Evolutionary conservation across 2,329 filamentous ascomycete species (phyloP).

Genomic region (Hypocreales sp.): DNA sequence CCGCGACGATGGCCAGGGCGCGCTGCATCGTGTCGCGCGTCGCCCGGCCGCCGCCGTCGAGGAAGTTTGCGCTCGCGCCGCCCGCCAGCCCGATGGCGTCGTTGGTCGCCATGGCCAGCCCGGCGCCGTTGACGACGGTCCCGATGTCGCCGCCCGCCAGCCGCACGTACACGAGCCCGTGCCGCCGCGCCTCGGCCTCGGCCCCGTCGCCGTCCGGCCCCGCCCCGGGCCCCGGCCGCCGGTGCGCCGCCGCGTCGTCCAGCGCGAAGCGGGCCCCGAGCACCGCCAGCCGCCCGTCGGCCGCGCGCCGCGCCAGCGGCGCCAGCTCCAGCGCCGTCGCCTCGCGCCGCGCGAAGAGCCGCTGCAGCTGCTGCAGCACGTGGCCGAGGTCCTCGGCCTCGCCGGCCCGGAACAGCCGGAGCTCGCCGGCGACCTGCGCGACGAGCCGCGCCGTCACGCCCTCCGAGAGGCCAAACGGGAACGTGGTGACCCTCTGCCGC

Average conservation of each 20-base stretch:
- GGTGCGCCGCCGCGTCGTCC: slow-evolving; percentile 28
- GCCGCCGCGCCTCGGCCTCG: slow-evolving; percentile 26
- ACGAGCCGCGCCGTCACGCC: slow-evolving; percentile 13
- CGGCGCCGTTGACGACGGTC: slow-evolving; percentile 78
- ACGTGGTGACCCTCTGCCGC: slow-evolving; percentile 3
- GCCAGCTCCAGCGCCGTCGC: slow-evolving; percentile 29
- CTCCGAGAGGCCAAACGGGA: slow-evolving; percentile 10
- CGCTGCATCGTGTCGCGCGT: slow-evolving; percentile 67
- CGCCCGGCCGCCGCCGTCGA: slow-evolving; percentile 82
- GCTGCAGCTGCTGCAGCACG: slow-evolving; percentile 10
- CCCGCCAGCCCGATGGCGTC: slow-evolving; percentile 58
- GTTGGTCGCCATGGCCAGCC: slow-evolving; percentile 81
- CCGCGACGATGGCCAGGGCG: slow-evolving; percentile 58
- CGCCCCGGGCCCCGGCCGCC: slow-evolving; percentile 23
- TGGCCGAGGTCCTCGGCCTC: slow-evolving; percentile 5
- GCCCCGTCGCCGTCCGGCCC: slow-evolving; percentile 17
- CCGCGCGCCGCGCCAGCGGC: slow-evolving; percentile 15
- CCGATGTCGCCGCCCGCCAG: slow-evolving; percentile 45
- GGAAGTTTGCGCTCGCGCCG: slow-evolving; percentile 63
- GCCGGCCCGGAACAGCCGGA: background rate
- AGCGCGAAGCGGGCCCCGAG: slow-evolving; percentile 26
- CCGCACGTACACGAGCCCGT: slow-evolving; percentile 69
- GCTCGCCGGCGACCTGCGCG: slow-evolving; percentile 2
- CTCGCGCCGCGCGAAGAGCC: slow-evolving; percentile 28
- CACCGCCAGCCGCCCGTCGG: slow-evolving; percentile 13